These are phyloP conservation scores for Ustilago nuda DNA, from an alignment of 1,284 basidiomycete genomes.

Conservation along the genomic window DNA sequence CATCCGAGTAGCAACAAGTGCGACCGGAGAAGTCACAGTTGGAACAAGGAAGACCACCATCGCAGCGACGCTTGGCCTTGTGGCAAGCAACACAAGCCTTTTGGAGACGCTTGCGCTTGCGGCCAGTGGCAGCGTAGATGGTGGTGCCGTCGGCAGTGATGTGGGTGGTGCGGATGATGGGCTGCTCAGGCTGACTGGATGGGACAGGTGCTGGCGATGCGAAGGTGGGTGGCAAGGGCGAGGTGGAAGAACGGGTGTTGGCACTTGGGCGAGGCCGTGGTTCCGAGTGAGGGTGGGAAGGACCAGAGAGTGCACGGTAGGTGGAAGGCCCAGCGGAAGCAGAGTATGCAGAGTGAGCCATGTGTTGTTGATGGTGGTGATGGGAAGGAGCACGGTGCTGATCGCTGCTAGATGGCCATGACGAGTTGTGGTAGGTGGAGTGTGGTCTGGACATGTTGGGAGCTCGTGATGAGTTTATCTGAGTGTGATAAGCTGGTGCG, in stretches of 20 bases:
- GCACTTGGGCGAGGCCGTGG: conserved; percentile 29
- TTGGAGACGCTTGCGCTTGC: conserved; percentile 65
- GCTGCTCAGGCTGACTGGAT: conserved; percentile 25
- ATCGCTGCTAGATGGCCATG: conserved; percentile 34
- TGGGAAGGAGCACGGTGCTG: conserved; percentile 26
- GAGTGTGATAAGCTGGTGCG: neutral
- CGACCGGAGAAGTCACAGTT: conserved; percentile 71
- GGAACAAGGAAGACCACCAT: conserved; percentile 72
- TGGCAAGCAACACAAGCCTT: conserved; percentile 65
- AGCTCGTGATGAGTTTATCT: conserved; percentile 15
- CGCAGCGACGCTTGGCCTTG: conserved; percentile 72
- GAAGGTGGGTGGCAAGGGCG: conserved; percentile 35
- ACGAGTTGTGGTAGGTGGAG: conserved; percentile 23
- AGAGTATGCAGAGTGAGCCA: conserved; percentile 47
- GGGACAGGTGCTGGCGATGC: conserved; percentile 14
- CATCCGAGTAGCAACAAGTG: conserved; percentile 70
- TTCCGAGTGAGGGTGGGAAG: conserved; percentile 20
- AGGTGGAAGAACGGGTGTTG: conserved; percentile 14
- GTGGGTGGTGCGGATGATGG: conserved; percentile 45
- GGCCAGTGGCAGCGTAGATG: conserved; percentile 57
- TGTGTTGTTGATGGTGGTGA: conserved; percentile 25
- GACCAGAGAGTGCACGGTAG: conserved; percentile 40
- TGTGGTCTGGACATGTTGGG: conserved; percentile 44
- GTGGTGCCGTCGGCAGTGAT: conserved; percentile 51
- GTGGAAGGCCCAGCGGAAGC: conserved; percentile 44